These are phyloP conservation scores for Lotus japonicus DNA, from an alignment of 306 rosid species.

Conservation along the genomic window DNA sequence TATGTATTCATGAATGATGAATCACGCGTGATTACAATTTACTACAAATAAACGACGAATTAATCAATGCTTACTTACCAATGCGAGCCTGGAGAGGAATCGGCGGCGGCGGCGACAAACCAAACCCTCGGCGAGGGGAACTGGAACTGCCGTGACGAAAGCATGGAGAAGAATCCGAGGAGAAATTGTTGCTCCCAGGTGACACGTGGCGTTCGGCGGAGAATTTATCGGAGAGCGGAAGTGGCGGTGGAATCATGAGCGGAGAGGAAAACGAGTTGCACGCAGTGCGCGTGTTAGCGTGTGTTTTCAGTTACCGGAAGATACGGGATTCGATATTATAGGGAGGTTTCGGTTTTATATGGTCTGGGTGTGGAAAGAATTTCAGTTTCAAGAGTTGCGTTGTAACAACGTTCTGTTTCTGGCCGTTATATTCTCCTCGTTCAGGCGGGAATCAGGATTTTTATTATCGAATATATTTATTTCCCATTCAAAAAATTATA, in stretches of 20 bases:
- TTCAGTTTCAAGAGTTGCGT: not conserved
- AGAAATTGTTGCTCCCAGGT: not conserved
- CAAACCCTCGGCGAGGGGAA: not conserved
- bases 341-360: not conserved
- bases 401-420: not conserved
- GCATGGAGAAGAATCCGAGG: no score
- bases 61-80: not conserved
- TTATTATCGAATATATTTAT: not conserved
- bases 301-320: not conserved
- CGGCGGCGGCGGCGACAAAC: not conserved
- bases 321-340: not conserved
- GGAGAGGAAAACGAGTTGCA: no score
- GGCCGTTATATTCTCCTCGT: not conserved
- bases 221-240: not conserved
- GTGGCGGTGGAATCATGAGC: not conserved
- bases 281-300: no score
- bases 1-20: not conserved
- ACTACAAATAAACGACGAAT: not conserved
- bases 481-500: no score
- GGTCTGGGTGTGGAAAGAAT: not conserved
- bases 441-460: conserved; percentile 6
- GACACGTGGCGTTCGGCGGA: not conserved
- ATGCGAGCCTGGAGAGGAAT: not conserved
- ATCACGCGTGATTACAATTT: not conserved
- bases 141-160: not conserved